Base-by-base conservation (phyloP, 2,329 filamentous ascomycete species). In the Aschersonia sp. region DNA sequence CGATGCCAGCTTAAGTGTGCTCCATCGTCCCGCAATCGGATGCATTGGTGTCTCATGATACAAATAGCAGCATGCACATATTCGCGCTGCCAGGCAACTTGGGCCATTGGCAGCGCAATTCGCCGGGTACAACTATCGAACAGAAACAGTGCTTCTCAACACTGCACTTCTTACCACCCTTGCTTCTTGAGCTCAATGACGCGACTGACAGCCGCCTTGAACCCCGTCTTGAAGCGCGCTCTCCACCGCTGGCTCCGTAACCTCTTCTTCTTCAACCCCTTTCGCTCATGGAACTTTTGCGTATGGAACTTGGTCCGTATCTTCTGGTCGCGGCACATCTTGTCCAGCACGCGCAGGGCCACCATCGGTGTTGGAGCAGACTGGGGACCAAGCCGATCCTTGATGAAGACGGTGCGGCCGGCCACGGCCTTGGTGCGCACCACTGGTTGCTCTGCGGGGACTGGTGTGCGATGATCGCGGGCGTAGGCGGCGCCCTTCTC, bases 241-340 rank as follows among this genome's bases (percentile, higher is more conserved):
- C 77, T 73, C 82, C 84, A 89, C 51, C 85, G 72, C 70, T 82
- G 71, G 51, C 77, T 80, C 62, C 69, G 71, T 55, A 88, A 65
- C 57, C 86, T 75, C 78, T 92, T 94, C 64, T 82, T 74, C 75
- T 85, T 88, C 58, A 87, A 58, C 2, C 86, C 87, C 0, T 75
- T 74, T 44, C 87, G 69, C 71, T 92, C 86, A 63, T 94, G 83
- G 57, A 79, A 86, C 53, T 72, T 70, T 65, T 92, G 86, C 52
- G 56, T 61, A 28, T 64, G 61, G 47, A 70, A 70, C 56, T 87
- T 80, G 3, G 45, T 50, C 54, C 65, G 70, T 46, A 92, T 67
- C 43, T 65, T 70, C 59, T 91, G 89, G 56, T 61, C 56, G 4
- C 55, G 52, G 32, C 68, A 59, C 46, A 70, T 56, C 40, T 56